These are phyloP conservation scores for Suillus discolor DNA, from an alignment of 768 basidiomycete genomes.

Conservation along the genomic window DNA sequence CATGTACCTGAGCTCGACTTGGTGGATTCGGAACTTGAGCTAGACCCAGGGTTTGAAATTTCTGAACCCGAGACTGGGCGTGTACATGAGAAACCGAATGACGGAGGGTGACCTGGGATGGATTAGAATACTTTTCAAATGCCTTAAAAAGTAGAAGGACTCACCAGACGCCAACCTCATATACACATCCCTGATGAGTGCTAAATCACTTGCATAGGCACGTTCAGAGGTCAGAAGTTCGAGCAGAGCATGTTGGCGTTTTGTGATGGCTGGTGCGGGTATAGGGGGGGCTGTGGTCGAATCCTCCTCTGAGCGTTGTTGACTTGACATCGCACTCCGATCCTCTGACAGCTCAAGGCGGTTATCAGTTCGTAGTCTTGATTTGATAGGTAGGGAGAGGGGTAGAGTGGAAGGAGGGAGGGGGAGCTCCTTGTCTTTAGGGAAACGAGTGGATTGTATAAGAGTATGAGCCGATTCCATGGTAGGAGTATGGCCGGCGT, in stretches of 20 bases:
- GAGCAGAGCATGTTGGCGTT: conserved; percentile 75
- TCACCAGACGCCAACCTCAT: conserved; percentile 77
- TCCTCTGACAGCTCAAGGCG: conserved; percentile 21
- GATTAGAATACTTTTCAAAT: conserved; percentile 15
- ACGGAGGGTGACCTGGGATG: conserved; percentile 40
- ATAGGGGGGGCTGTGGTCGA: conserved; percentile 26
- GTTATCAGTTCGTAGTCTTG: conserved; percentile 25
- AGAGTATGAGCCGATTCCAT: conserved; percentile 1
- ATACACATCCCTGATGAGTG: conserved; percentile 75
- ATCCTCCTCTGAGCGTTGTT: conserved; percentile 26
- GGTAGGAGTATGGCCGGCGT: conserved; percentile 6
- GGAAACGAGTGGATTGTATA: conserved; percentile 2
- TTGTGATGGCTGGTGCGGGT: conserved; percentile 47
- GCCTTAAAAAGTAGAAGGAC: conserved; percentile 23
- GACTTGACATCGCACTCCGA: conserved; percentile 17
- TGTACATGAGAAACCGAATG: conserved; percentile 35
- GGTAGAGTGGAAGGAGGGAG: conserved; percentile 24
- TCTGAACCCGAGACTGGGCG: conserved; percentile 27
- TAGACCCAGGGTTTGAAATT: conserved; percentile 14
- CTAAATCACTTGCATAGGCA: conserved; percentile 83
- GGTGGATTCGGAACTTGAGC: conserved; percentile 15
- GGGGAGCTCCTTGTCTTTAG: conserved; percentile 32
- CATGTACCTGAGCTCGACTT: conserved; percentile 38
- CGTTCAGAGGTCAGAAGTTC: conserved; percentile 81
- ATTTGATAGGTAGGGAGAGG: conserved; percentile 3